These are phyloP conservation scores for Yamadazyma tumulicola DNA, from an alignment of 805 yeast species.

Conservation along the genomic window DNA sequence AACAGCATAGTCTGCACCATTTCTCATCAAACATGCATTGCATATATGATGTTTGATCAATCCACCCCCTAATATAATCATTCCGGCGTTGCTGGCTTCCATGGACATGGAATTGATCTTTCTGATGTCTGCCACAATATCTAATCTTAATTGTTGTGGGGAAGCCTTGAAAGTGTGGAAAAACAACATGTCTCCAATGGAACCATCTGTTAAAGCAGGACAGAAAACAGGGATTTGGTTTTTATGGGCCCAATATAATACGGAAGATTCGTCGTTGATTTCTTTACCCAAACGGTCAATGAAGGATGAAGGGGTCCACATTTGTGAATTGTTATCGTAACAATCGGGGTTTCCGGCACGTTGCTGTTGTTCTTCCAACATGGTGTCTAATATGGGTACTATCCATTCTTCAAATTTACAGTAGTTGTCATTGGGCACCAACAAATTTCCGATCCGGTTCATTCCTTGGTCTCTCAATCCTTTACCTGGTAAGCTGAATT, in stretches of 20 bases:
- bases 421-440: slow-evolving; percentile 97
- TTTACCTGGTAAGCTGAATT: slow-evolving; percentile 77
- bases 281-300: slow-evolving; percentile 94
- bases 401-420: slow-evolving; percentile 99
- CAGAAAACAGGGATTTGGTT: slow-evolving; percentile 95
- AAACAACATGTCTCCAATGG: slow-evolving; percentile 97
- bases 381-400: slow-evolving; percentile 83
- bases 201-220: slow-evolving; percentile 97
- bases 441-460: slow-evolving; percentile 95
- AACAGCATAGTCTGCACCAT: slow-evolving; percentile 98
- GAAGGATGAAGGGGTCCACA: slow-evolving; percentile 93
- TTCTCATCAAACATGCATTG: slow-evolving; percentile 97
- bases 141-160: slow-evolving; percentile 84
- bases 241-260: slow-evolving; percentile 96
- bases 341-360: slow-evolving; percentile 50
- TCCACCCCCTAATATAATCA: slow-evolving; percentile 96
- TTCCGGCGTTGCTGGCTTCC: slow-evolving; percentile 93
- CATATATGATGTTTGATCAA: slow-evolving; percentile 94
- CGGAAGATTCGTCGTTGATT: slow-evolving; percentile 89
- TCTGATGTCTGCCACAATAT: slow-evolving; percentile 92
- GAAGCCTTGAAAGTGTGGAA: slow-evolving; percentile 96
- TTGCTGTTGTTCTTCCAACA: slow-evolving; percentile 84
- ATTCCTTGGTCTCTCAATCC: slow-evolving; percentile 88
- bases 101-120: slow-evolving; percentile 88
- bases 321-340: slow-evolving; percentile 57